Evolutionary conservation across 495 filamentous ascomycete genomes (phyloP).

Genomic region (Penicillium cataractarum): DNA sequence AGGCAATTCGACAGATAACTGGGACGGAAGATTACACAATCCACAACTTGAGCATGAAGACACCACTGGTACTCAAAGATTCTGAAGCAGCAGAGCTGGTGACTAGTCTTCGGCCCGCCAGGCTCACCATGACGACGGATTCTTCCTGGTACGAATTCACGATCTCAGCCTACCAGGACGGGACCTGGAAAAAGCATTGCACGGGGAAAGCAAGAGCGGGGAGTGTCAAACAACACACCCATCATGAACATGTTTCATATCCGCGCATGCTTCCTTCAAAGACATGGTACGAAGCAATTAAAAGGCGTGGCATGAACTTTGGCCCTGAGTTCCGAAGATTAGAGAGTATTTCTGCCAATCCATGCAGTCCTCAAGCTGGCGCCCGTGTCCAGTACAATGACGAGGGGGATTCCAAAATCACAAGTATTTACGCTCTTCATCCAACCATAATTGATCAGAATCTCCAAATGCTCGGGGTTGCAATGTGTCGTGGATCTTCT

Average conservation of each 20-base stretch:
- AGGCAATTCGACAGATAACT: slow-evolving; percentile 40
- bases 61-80: slow-evolving; percentile 48
- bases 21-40: background rate
- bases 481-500: background rate
- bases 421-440: slow-evolving; percentile 5
- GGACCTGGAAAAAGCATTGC: slow-evolving; percentile 4
- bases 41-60: slow-evolving; percentile 5
- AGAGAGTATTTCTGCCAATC: slow-evolving; percentile 6
- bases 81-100: slow-evolving; percentile 40
- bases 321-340: slow-evolving; percentile 8
- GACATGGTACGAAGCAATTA: slow-evolving; percentile 7
- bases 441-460: slow-evolving; percentile 12
- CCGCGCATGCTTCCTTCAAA: background rate
- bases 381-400: slow-evolving; percentile 6
- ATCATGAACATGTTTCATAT: background rate
- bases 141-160: slow-evolving; percentile 49
- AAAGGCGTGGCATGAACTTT: slow-evolving; percentile 7
- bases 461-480: slow-evolving; percentile 11
- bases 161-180: slow-evolving; percentile 37
- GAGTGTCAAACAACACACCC: background rate
- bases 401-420: background rate
- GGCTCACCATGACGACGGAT: slow-evolving; percentile 38
- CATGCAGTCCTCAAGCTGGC: background rate
- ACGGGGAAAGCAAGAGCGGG: background rate
- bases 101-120: slow-evolving; percentile 38